These are phyloP conservation scores for Sanghuangporus baumii DNA, from an alignment of 1,284 basidiomycete species.

Conservation along the genomic window DNA sequence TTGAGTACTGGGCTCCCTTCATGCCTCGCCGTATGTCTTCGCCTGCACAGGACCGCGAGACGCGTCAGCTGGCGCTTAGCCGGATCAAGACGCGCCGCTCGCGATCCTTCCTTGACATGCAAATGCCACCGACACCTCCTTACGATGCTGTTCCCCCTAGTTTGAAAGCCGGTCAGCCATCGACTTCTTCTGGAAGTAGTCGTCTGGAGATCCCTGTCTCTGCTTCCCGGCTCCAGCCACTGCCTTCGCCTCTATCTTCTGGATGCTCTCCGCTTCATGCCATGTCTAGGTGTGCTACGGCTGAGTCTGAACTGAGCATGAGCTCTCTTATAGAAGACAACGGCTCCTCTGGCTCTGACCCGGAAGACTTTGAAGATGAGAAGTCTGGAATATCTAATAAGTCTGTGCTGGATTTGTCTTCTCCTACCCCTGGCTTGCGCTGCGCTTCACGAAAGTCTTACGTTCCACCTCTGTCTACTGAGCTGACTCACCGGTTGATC, in stretches of 20 bases:
- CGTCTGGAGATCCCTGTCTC: constrained; percentile 41
- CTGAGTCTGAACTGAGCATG: constrained; percentile 51
- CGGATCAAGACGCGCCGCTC: constrained; percentile 52
- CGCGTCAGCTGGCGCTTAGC: constrained; percentile 50
- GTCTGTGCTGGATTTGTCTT: not conserved
- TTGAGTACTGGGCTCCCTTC: constrained; percentile 58
- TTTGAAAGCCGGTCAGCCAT: constrained; percentile 27
- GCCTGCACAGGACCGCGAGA: constrained; percentile 31
- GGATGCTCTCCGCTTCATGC: constrained; percentile 1
- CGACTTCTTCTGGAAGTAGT: not conserved
- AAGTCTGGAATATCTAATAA: constrained; percentile 23
- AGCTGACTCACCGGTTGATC: not conserved
- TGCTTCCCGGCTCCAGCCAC: constrained; percentile 24
- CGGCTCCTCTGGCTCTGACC: constrained; percentile 46
- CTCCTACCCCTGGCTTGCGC: not conserved
- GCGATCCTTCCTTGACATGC: constrained; percentile 42
- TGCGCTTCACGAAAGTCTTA: constrained; percentile 7
- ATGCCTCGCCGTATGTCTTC: constrained; percentile 34
- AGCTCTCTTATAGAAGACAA: constrained; percentile 59
- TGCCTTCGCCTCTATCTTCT: constrained; percentile 20
- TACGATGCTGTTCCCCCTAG: constrained; percentile 27
- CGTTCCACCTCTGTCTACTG: constrained; percentile 8
- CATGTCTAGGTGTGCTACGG: constrained; percentile 11
- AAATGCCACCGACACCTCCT: constrained; percentile 37
- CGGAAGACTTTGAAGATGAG: constrained; percentile 46